A percentile compares a stretch with the other conserved stretches of the same genome.
Conservation (phyloP, 139 green algal species). For the Ettlia oleoabundans region DNA sequence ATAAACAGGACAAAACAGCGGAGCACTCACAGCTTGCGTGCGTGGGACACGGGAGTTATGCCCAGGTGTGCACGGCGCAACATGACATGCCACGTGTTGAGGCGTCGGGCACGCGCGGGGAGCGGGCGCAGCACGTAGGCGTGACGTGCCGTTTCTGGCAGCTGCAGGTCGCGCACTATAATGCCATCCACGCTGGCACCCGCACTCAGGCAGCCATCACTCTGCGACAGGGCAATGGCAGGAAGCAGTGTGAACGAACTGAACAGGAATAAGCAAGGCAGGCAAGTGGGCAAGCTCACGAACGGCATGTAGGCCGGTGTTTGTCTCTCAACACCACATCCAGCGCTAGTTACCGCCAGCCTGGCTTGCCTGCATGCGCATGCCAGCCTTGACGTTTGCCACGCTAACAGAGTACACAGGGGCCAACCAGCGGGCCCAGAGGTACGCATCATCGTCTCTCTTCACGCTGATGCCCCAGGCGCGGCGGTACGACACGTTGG, state of each 20-base stretch:
- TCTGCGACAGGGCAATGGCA: constrained; percentile 20
- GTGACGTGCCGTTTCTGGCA: constrained; percentile 46
- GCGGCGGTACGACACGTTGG: constrained; percentile 14
- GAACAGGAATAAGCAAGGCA: not conserved
- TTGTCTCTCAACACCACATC: not conserved
- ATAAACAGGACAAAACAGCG: too few species aligned
- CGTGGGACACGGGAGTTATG: not conserved
- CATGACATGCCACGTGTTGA: constrained; percentile 27
- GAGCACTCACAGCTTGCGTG: constrained; percentile 25
- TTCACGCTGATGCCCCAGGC: constrained; percentile 45
- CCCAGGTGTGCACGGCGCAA: constrained; percentile 48
- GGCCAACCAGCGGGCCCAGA: constrained; percentile 53
- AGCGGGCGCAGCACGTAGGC: constrained; percentile 61
- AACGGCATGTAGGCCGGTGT: too few species aligned
- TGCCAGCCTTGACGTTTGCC: constrained; percentile 28
- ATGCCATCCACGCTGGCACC: constrained; percentile 51
- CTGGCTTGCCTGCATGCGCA: constrained; percentile 26
- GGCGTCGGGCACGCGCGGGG: constrained; percentile 43
- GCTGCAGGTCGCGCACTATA: constrained; percentile 59
- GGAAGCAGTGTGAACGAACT: too few species aligned
- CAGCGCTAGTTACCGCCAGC: not conserved
- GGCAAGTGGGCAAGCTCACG: not conserved
- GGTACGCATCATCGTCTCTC: constrained; percentile 43
- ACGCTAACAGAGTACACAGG: constrained; percentile 58
- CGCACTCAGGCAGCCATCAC: constrained; percentile 18